phyloP scores from a whole-genome alignment of 2,329 filamentous ascomycete species.

The Aspergillus tanneri region DNA sequence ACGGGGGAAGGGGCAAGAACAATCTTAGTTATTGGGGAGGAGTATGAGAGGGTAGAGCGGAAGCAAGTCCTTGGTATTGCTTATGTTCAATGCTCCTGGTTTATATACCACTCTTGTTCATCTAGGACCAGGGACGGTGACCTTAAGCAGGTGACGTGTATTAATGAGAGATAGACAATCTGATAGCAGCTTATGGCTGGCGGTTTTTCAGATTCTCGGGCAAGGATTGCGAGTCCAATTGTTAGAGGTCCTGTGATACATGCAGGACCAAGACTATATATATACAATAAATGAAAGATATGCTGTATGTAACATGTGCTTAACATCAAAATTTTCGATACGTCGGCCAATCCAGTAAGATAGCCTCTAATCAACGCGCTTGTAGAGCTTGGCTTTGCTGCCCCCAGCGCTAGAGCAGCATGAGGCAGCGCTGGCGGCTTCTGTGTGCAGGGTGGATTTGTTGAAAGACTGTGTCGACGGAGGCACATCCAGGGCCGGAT shows the following conservation, averaged over 20 bases:
- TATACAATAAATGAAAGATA: not conserved
- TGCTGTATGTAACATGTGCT: not conserved
- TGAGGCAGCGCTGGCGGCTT: constrained; percentile 17
- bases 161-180: constrained; percentile 21
- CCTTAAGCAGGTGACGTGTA: constrained; percentile 19
- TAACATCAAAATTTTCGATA: not conserved
- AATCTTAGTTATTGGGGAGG: too few relatives aligned
- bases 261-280: too few relatives aligned
- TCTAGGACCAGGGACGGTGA: constrained; percentile 8
- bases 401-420: constrained; percentile 22
- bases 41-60: too few relatives aligned
- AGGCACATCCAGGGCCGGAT: constrained; percentile 51
- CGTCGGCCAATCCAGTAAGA: not conserved
- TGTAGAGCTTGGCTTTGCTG: constrained; percentile 34
- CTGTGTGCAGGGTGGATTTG: constrained; percentile 39
- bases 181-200: constrained; percentile 8
- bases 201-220: too few relatives aligned
- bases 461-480: constrained; percentile 44
- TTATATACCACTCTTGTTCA: constrained; percentile 12
- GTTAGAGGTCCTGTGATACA: too few relatives aligned
- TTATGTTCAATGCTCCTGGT: constrained; percentile 24
- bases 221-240: too few relatives aligned
- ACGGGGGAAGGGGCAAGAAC: too few relatives aligned
- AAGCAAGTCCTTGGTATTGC: constrained; percentile 9
- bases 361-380: constrained; percentile 6